These are phyloP conservation scores for Cenchrus purpureus DNA, from an alignment of 176 grass and related monocot genomes.

Conservation along the genomic window DNA sequence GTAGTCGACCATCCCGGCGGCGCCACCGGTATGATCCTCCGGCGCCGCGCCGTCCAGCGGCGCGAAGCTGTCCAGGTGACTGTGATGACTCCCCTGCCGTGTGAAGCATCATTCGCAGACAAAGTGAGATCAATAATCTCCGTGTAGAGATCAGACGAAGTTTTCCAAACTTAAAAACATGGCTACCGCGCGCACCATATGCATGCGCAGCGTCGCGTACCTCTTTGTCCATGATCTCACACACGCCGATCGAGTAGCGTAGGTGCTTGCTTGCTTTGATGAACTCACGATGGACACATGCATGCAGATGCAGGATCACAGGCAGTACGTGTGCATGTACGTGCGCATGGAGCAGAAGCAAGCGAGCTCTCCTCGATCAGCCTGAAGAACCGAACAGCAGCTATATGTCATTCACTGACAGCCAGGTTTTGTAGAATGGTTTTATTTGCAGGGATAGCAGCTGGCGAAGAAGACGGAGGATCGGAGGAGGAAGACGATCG, in stretches of 20 bases:
- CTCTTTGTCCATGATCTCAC: conserved; percentile 51
- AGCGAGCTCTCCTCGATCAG: neutral
- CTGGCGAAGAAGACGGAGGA: neutral
- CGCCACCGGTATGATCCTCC: conserved; percentile 25
- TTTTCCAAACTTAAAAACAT: conserved; percentile 11
- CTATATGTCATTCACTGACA: neutral
- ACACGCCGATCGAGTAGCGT: neutral
- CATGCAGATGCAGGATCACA: conserved; percentile 16
- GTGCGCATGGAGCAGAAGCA: neutral
- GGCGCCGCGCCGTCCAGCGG: conserved; percentile 36
- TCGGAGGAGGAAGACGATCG: neutral
- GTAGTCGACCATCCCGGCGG: conserved; percentile 83
- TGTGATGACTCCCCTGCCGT: neutral
- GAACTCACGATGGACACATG: conserved; percentile 48
- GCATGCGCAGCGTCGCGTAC: neutral
- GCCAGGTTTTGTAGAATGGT: neutral
- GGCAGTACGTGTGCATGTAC: neutral
- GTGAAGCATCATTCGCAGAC: conserved; percentile 9
- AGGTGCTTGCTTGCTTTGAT: conserved; percentile 2
- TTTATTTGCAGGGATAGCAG: neutral
- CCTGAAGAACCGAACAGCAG: neutral
- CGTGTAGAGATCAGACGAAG: neutral
- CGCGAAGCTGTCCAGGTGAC: conserved; percentile 40
- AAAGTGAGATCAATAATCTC: neutral
- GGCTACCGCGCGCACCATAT: neutral